Evolutionary conservation across 768 basidiomycete genomes (phyloP).

Genomic region (Lactifluus piperatus): DNA sequence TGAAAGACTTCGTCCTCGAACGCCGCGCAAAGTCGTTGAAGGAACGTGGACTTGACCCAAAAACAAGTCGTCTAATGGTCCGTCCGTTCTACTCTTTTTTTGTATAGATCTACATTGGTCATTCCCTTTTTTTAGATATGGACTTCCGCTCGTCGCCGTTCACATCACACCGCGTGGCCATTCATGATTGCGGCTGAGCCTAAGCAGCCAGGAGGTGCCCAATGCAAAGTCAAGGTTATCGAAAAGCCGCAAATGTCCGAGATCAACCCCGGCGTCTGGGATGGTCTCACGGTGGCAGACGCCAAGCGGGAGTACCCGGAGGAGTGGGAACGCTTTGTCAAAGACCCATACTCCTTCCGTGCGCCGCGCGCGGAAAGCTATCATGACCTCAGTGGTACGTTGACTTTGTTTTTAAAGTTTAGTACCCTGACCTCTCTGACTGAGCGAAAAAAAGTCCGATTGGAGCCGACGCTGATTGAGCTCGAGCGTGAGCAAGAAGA

Average conservation of each 20-base stretch:
- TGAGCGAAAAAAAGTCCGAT: slow-evolving; percentile 49
- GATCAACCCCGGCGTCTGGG: slow-evolving; percentile 98
- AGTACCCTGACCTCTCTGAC: slow-evolving; percentile 14
- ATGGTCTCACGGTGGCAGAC: slow-evolving; percentile 85
- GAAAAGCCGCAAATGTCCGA: slow-evolving; percentile 97
- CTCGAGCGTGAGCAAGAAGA: slow-evolving; percentile 92
- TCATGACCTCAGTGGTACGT: slow-evolving; percentile 80
- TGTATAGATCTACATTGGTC: not conserved
- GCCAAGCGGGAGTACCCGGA: slow-evolving; percentile 85
- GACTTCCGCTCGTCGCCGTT: slow-evolving; percentile 90
- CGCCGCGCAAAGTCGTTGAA: slow-evolving; percentile 70
- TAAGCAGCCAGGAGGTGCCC: slow-evolving; percentile 22
- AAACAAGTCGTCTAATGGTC: slow-evolving; percentile 59
- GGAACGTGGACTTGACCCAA: slow-evolving; percentile 55
- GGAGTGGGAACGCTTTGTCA: slow-evolving; percentile 88
- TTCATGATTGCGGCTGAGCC: slow-evolving; percentile 41
- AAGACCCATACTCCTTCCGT: slow-evolving; percentile 88
- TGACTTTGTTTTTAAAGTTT: not conserved
- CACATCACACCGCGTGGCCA: slow-evolving; percentile 95
- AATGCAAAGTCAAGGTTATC: slow-evolving; percentile 65
- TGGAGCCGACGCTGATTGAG: slow-evolving; percentile 91
- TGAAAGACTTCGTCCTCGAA: slow-evolving; percentile 86
- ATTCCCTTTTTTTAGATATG: slow-evolving; percentile 61
- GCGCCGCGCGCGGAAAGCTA: slow-evolving; percentile 95
- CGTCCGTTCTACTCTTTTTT: slow-evolving; percentile 21